Evolutionary conservation across 2,329 filamentous ascomycete genomes (phyloP), one percentile per base, ranked within the genome.

Genomic region (Neospermospora avenae): DNA sequence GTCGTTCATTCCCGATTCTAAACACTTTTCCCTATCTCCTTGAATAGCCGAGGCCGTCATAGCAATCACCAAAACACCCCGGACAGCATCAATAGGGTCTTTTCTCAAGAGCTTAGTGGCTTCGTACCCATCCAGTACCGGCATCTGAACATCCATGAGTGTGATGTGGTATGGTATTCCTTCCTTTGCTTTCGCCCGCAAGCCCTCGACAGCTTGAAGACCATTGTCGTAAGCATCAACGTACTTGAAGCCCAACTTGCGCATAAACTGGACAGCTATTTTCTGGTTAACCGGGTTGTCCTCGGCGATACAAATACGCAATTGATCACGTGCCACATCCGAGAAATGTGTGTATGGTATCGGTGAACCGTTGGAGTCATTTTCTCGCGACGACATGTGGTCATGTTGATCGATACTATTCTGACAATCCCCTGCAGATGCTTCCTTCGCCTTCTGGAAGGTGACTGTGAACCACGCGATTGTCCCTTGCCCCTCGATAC

Each of bases 1-100:
- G 70, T 97, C 95, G 74, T 97, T 96, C 93, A 98, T 98, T 46
- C 93, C 93, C 1, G 91, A 91, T 53, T 92, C 91, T n/a, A 97
- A 78, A 68, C 93, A 97, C 76, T 96, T 97, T 73, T 98, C 93
- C 51, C 93, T 83, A 72, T 98, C 93, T 18, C 93, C 93, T 72
- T 95, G 90, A 63, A 98, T 98, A 3, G 93, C 93, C 25, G 88
- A 93, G 1, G 93, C 93, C 0, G 93, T 98, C 93, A 98, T 97
- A 57, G 93, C 93, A 68, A 98, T 97, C 52, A 98, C 90, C n/a
- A 97, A 79, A 1, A 96, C 85, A 65, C 90, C 87, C 55, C 90
- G 83, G 11, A 98, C 91, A 7, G 84, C 83, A 37, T 91, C 87
- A 60, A 91, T 83, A 0, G 84, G 74, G 73, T 97, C 92, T 67